Evolutionary conservation across 257 asterid genomes (phyloP).

Genomic region (Gynochthodes officinalis): DNA sequence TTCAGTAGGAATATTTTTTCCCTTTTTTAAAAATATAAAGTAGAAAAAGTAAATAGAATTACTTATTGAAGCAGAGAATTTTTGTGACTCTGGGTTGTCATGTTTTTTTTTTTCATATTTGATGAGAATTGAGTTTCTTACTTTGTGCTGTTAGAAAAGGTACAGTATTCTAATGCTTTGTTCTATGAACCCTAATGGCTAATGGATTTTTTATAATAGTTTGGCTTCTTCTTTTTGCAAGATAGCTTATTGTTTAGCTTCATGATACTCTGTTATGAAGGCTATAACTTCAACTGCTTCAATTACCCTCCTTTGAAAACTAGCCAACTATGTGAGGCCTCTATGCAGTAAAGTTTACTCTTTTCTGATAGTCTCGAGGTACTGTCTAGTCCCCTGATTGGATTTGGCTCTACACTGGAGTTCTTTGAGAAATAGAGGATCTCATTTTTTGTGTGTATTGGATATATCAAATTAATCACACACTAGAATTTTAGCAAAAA

Average conservation of each 20-base stretch:
- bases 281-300: conserved; percentile 54
- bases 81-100: no score
- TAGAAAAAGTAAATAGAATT: no score
- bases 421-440: conserved; percentile 8
- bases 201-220: no score
- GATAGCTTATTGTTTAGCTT: conserved; percentile 36
- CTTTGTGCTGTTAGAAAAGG: no score
- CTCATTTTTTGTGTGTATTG: neutral
- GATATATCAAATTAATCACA: neutral
- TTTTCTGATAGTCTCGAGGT: conserved; percentile 94
- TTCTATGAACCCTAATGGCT: no score
- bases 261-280: conserved; percentile 50
- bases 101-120: neutral
- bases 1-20: no score
- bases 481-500: neutral
- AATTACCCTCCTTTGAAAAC: conserved; percentile 52
- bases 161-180: no score
- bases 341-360: conserved; percentile 78
- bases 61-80: no score
- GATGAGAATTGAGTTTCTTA: neutral
- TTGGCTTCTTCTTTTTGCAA: conserved; percentile 35
- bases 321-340: conserved; percentile 68
- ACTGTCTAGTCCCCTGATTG: conserved; percentile 13
- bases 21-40: no score
- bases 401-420: conserved; percentile 19